Evolutionary conservation across 2,329 filamentous ascomycete genomes (phyloP), one percentile per base, ranked within the genome.

Genomic region (Magnaporthales sp.): DNA sequence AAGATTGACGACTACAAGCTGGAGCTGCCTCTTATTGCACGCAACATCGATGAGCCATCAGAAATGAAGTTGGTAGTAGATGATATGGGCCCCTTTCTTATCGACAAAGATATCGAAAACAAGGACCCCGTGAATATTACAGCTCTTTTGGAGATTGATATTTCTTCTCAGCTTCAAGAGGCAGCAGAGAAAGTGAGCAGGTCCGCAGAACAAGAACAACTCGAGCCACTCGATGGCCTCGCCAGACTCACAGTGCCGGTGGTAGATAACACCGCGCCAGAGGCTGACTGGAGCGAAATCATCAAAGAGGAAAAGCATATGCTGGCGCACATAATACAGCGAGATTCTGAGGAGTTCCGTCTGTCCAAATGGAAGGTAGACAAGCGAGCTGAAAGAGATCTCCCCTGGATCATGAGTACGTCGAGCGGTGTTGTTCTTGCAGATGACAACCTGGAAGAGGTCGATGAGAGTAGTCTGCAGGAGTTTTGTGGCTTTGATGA

Each of bases 181-280:
- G 30, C 46, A 30, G 60, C 61, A 46, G 51, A 63, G 9, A 60
- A 26, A n/a, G 61, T 63, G n/a, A 60, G 10, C 11, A 63, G 19
- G 31, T 10, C 9, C 8, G 27, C 31, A 30, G 66, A 66, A 46
- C 60, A 66, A 9, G 66, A 66, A 13, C 60, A 66, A 7, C 29
- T 66, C 8, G 66, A 66, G 32, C 66, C 66, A 6, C 60, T 58
- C 10, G 66, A 66, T 26, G 60, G 61, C 15, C 61, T 66, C 0
- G 22, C 30, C 10, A 54, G 60, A 30, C 32, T 66, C 30, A 26
- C n/a, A 24, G 46, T 64, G 31, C 66, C 66, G 10, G 3, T 63
- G 38, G 9, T 63, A 11, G 61, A 66, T 19, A 58, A 31, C 4
- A 60, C 66, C 11, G 15, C 11, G 6, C 61, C 61, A 2, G 6